phyloP scores from a whole-genome alignment of 306 rosid species.

The Cicer bijugum region DNA sequence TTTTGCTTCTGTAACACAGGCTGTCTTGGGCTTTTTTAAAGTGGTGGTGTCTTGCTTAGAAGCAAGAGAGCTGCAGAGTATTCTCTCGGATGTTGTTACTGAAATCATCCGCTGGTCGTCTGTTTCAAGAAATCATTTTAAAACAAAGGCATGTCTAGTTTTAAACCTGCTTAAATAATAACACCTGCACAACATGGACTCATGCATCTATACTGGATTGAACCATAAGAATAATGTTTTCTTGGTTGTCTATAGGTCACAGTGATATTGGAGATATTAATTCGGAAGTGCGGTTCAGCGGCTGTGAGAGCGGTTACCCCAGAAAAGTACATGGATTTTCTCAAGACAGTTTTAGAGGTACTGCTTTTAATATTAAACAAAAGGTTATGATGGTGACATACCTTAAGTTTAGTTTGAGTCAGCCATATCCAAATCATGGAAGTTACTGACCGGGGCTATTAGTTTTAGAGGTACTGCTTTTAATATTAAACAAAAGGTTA shows the following conservation, averaged over 20 bases:
- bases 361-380: slow-evolving; percentile 21
- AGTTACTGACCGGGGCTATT: not conserved
- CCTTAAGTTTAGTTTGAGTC: not conserved
- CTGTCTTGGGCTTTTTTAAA: slow-evolving; percentile 93
- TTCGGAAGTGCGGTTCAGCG: slow-evolving; percentile 83
- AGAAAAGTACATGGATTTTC: slow-evolving; percentile 68
- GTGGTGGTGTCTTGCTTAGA: slow-evolving; percentile 77
- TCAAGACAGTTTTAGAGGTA: slow-evolving; percentile 74
- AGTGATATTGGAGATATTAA: slow-evolving; percentile 72
- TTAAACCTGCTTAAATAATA: slow-evolving; percentile 28
- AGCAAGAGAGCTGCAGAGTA: slow-evolving; percentile 64
- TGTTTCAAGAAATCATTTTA: slow-evolving; percentile 85
- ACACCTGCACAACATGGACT: slow-evolving; percentile 1
- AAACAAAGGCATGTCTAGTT: slow-evolving; percentile 68
- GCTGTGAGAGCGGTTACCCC: slow-evolving; percentile 69
- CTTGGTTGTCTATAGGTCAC: slow-evolving; percentile 61
- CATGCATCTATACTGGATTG: slow-evolving; percentile 12
- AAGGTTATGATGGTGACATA: not conserved
- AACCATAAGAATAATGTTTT: slow-evolving; percentile 9
- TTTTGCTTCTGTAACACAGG: slow-evolving; percentile 67
- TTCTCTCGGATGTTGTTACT: slow-evolving; percentile 63
- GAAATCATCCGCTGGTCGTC: slow-evolving; percentile 80
- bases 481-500: slow-evolving; percentile 1
- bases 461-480: slow-evolving; percentile 65
- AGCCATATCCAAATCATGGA: slow-evolving; percentile 26